A percentile compares a stretch with the other conserved stretches of the same genome.
Evolutionary conservation across 495 filamentous ascomycete species (phyloP).

Genomic region (Daldinia grandis): DNA sequence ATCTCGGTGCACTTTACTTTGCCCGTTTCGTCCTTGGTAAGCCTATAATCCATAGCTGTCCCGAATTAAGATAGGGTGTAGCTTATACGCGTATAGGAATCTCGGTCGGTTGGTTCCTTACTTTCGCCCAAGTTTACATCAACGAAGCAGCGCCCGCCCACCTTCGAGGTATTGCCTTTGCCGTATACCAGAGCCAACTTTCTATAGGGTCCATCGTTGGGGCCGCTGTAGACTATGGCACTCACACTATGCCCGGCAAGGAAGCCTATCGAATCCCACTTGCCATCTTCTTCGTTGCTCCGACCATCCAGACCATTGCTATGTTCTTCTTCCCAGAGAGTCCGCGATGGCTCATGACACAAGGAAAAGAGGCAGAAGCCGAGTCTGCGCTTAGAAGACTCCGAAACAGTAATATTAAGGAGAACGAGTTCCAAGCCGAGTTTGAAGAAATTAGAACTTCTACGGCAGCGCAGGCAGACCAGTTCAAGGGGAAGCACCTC

Average conservation of each 20-base stretch:
- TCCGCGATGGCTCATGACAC: slow-evolving; percentile 64
- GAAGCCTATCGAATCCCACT: slow-evolving; percentile 61
- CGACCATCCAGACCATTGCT: slow-evolving; percentile 55
- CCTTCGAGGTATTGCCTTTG: slow-evolving; percentile 57
- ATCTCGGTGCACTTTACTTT: slow-evolving; percentile 57
- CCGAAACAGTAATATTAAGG: slow-evolving; percentile 46
- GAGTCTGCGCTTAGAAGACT: slow-evolving; percentile 53
- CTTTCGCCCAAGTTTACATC: slow-evolving; percentile 63
- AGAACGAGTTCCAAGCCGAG: slow-evolving; percentile 54
- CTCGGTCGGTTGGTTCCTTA: slow-evolving; percentile 60
- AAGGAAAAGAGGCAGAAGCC: slow-evolving; percentile 55
- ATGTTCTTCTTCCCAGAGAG: slow-evolving; percentile 64
- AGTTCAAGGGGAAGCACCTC: slow-evolving; percentile 45
- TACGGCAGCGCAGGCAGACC: slow-evolving; percentile 52
- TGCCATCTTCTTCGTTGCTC: slow-evolving; percentile 60
- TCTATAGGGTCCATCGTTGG: slow-evolving; percentile 60
- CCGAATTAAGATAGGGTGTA: no score
- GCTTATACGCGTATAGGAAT: slow-evolving; percentile 46
- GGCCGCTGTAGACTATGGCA: slow-evolving; percentile 63
- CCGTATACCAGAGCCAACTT: slow-evolving; percentile 47
- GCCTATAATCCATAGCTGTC: not conserved
- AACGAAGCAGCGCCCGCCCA: slow-evolving; percentile 54
- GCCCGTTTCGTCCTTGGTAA: slow-evolving; percentile 57
- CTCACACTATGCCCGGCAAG: slow-evolving; percentile 50
- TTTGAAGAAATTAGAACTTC: slow-evolving; percentile 57